Evolutionary conservation across 139 green algal species (phyloP).

Genomic region (Chlamydomonas applanata): DNA sequence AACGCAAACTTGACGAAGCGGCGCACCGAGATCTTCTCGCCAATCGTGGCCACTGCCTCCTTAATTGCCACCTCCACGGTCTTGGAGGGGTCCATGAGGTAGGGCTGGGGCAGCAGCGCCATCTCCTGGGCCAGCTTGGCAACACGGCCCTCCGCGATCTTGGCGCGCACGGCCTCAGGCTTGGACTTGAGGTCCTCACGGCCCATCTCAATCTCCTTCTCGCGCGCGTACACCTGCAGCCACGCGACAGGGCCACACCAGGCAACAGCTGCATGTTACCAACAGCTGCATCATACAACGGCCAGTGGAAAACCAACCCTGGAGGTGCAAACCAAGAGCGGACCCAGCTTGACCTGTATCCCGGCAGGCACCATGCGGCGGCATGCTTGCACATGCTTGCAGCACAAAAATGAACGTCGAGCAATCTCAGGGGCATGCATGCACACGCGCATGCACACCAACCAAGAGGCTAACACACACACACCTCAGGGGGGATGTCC

Average conservation of each 20-base stretch:
- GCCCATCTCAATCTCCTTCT: constrained; percentile 92
- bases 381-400: no score
- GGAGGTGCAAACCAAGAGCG: no score
- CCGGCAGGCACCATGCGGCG: no score
- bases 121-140: constrained; percentile 87
- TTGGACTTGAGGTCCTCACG: constrained; percentile 93
- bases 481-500: constrained; percentile 76
- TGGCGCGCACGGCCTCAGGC: constrained; percentile 89
- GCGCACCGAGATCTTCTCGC: constrained; percentile 88
- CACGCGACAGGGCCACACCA: no score
- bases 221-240: constrained; percentile 79
- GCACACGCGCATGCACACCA: no score
- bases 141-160: constrained; percentile 96
- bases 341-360: no score
- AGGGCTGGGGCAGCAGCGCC: constrained; percentile 78
- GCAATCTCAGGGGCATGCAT: no score
- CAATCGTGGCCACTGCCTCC: constrained; percentile 80
- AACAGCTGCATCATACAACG: no score
- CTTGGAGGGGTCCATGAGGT: constrained; percentile 91
- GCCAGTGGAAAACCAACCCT: no score
- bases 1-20: constrained; percentile 89
- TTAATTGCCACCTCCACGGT: constrained; percentile 87
- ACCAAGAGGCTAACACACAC: no score
- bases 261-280: no score
- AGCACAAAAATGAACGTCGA: no score